These are phyloP conservation scores for Nitzschia sp. DNA, from an alignment of 108 stramenopile species.

Conservation along the genomic window DNA sequence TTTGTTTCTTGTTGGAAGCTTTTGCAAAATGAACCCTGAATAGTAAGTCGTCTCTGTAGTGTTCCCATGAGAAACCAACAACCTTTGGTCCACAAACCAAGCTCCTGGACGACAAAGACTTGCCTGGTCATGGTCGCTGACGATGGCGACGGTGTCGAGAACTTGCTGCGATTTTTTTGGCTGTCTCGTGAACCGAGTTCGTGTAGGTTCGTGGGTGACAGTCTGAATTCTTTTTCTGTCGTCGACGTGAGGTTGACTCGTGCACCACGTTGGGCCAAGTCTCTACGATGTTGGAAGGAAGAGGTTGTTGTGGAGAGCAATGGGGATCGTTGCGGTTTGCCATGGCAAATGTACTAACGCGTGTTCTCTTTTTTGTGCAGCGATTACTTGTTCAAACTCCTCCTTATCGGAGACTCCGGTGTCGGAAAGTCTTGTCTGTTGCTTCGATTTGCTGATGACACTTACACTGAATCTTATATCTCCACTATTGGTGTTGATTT, in stretches of 20 bases:
- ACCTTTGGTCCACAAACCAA: not conserved
- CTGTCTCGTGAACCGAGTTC: not conserved
- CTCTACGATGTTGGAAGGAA: not conserved
- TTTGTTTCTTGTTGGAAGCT: too few relatives aligned
- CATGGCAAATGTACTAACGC: not conserved
- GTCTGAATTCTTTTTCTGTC: not conserved
- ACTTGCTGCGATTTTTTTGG: conserved; percentile 7
- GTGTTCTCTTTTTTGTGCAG: conserved; percentile 35
- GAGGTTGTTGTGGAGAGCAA: not conserved
- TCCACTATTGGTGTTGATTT: conserved; percentile 99
- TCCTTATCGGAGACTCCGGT: conserved; percentile 98
- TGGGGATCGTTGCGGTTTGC: not conserved
- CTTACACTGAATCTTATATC: conserved; percentile 98
- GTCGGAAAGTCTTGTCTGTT: conserved; percentile 98
- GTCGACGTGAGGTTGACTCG: not conserved
- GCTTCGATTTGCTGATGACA: conserved; percentile 97
- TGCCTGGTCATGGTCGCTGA: not conserved
- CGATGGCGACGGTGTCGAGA: not conserved
- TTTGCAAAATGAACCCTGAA: conserved; percentile 36
- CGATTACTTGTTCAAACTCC: conserved; percentile 94
- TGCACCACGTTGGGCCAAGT: not conserved
- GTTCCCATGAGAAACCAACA: not conserved
- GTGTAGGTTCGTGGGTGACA: not conserved
- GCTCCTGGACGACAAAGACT: not conserved
- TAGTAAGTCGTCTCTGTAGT: conserved; percentile 30